Conservation (phyloP, 768 basidiomycete genomes). For the Lanmaoa pseudosensibilis region DNA sequence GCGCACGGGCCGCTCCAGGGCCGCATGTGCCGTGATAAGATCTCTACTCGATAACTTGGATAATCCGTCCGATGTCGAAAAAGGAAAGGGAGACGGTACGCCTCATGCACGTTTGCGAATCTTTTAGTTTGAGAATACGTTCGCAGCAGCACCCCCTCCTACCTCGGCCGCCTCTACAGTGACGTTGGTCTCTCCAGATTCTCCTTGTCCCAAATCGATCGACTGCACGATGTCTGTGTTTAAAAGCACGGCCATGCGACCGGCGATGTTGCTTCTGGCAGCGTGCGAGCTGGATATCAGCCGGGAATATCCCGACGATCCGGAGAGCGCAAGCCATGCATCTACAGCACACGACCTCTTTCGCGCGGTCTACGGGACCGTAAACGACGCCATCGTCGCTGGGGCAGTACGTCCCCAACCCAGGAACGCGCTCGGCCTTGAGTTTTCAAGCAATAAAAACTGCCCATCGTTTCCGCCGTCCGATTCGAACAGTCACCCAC, state of each 20-base stretch:
- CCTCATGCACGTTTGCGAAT: slow-evolving; percentile 9
- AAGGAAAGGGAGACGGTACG: slow-evolving; percentile 29
- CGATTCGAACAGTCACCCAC: not conserved
- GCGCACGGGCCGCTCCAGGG: slow-evolving; percentile 33
- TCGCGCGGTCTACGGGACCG: slow-evolving; percentile 30
- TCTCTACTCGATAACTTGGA: slow-evolving; percentile 23
- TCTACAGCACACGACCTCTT: slow-evolving; percentile 30
- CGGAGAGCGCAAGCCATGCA: slow-evolving; percentile 22
- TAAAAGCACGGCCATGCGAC: slow-evolving; percentile 22
- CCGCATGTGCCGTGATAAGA: slow-evolving; percentile 29
- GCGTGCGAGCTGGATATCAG: slow-evolving; percentile 36
- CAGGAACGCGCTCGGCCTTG: slow-evolving; percentile 28
- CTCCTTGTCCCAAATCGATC: slow-evolving; percentile 9
- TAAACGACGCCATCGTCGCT: slow-evolving; percentile 21
- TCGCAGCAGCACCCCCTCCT: slow-evolving; percentile 10
- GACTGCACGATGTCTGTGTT: slow-evolving; percentile 12
- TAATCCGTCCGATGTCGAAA: slow-evolving; percentile 9
- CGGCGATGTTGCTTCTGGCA: slow-evolving; percentile 32
- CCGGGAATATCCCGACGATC: slow-evolving; percentile 22
- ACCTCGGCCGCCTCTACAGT: slow-evolving; percentile 8
- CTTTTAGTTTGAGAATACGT: slow-evolving; percentile 17
- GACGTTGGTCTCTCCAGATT: slow-evolving; percentile 3
- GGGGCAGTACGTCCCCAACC: slow-evolving; percentile 11
- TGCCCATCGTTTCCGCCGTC: not conserved
- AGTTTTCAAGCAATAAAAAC: slow-evolving; percentile 18